Evolutionary conservation across 148 eudicot species (phyloP).

Genomic region (Tetragonia tetragonoides): DNA sequence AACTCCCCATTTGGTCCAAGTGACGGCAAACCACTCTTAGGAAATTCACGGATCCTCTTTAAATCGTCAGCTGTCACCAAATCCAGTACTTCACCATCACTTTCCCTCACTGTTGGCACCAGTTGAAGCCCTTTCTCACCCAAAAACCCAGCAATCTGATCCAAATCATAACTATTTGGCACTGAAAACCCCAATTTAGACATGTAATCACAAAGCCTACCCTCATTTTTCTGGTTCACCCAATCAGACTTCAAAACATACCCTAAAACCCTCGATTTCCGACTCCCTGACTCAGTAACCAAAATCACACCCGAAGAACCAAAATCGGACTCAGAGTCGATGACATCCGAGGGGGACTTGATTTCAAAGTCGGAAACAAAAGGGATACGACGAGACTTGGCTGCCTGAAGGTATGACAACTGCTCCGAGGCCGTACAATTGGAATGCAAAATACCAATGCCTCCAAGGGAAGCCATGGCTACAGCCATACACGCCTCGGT

Average conservation of each 20-base stretch:
- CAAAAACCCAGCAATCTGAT: conserved; percentile 74
- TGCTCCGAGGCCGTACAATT: conserved; percentile 62
- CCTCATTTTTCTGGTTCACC: conserved; percentile 37
- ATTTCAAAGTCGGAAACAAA: conserved; percentile 47
- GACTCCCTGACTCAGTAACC: conserved; percentile 56
- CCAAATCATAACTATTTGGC: conserved; percentile 57
- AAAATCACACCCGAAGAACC: conserved; percentile 46
- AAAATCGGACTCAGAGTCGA: conserved; percentile 50
- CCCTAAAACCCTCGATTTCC: conserved; percentile 54
- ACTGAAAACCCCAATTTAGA: conserved; percentile 38
- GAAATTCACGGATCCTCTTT: conserved; percentile 53
- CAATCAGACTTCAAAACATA: conserved; percentile 53
- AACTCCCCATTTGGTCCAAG: conserved; percentile 61
- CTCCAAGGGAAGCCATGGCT: conserved; percentile 83
- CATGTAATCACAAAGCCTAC: conserved; percentile 61
- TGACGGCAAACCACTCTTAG: conserved; percentile 66
- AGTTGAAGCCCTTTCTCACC: conserved; percentile 46
- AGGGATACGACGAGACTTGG: conserved; percentile 67
- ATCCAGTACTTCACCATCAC: conserved; percentile 57
- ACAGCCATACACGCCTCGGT: conserved; percentile 87
- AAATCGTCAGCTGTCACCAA: conserved; percentile 50
- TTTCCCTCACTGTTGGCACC: conserved; percentile 61
- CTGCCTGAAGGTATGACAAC: conserved; percentile 43
- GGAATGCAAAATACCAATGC: conserved; percentile 70
- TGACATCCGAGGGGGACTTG: conserved; percentile 55